Percentiles rank a stretch among this genome's conserved stretches.
phyloP scores from a whole-genome alignment of 768 basidiomycete species.

The Leucosporidium yakuticum region DNA sequence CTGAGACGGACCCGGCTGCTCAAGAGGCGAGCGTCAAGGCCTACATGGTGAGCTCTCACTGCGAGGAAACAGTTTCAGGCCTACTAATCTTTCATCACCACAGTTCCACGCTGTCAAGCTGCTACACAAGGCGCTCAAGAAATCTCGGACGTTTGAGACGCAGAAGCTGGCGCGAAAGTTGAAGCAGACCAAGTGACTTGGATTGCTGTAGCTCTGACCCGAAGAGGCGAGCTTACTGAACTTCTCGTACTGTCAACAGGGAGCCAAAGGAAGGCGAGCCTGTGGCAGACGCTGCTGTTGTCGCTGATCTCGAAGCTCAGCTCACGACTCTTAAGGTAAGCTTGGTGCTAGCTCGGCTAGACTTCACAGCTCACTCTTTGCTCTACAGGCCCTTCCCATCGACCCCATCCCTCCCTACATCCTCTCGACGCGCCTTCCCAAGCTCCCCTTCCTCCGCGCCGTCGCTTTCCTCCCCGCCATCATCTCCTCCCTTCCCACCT shows the following conservation, averaged over 20 bases:
- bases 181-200: conserved; percentile 19
- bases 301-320: conserved; percentile 30
- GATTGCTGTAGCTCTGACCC: not conserved
- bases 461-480: conserved; percentile 17
- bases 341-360: not conserved
- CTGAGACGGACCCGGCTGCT: conserved; percentile 7
- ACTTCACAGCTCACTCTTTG: not conserved
- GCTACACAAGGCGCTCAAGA: conserved; percentile 33
- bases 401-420: conserved; percentile 20
- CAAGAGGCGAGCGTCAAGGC: conserved; percentile 22
- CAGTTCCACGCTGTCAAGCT: conserved; percentile 32
- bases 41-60: conserved; percentile 12
- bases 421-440: conserved; percentile 26
- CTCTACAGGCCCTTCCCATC: conserved; percentile 13
- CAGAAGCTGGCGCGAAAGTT: conserved; percentile 38
- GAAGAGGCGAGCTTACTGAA: not conserved
- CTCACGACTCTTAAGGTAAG: conserved; percentile 28
- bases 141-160: conserved; percentile 36
- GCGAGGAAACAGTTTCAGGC: not conserved
- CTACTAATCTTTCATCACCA: not conserved
- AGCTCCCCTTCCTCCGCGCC: conserved; percentile 17
- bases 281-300: conserved; percentile 3
- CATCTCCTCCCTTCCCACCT: conserved; percentile 17
- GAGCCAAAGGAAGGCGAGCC: conserved; percentile 25
- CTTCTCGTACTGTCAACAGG: not conserved